Conservation (phyloP, 768 basidiomycete genomes). For the Mycena crocata region DNA sequence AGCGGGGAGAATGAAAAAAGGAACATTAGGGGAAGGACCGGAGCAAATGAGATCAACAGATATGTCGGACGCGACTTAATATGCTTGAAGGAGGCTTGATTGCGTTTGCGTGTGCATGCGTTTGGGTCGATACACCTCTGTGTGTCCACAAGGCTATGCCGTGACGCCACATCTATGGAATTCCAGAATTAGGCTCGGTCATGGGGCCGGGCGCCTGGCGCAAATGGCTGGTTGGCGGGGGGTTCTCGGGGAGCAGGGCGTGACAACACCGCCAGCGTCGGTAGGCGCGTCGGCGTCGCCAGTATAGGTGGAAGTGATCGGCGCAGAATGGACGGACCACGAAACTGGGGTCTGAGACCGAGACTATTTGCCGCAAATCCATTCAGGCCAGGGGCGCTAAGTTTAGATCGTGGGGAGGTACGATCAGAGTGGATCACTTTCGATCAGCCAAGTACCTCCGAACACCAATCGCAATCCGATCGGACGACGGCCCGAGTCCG, state of each 20-base stretch:
- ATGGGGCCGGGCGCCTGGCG: background rate
- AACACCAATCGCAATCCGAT: too few relatives aligned
- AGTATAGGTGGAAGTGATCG: background rate
- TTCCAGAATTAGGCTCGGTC: background rate
- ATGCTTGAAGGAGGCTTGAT: slow-evolving; percentile 2
- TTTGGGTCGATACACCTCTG: too few relatives aligned
- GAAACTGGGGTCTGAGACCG: background rate
- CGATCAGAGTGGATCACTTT: slow-evolving; percentile 14
- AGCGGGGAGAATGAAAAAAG: background rate
- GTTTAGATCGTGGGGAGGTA: background rate
- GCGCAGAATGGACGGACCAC: background rate
- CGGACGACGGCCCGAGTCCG: background rate
- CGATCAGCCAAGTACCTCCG: background rate
- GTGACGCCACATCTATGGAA: background rate
- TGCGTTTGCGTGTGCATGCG: background rate
- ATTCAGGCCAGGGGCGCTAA: background rate
- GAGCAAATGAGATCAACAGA: background rate
- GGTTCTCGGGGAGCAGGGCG: slow-evolving; percentile 8
- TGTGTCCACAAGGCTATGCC: slow-evolving; percentile 13
- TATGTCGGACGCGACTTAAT: slow-evolving; percentile 5
- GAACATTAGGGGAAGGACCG: background rate
- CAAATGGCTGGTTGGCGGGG: background rate
- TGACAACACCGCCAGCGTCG: slow-evolving; percentile 14
- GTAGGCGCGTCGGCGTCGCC: background rate
- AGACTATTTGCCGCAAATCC: background rate